Conservation (phyloP, 257 asterid genomes). For the Przewalskia tangutica region DNA sequence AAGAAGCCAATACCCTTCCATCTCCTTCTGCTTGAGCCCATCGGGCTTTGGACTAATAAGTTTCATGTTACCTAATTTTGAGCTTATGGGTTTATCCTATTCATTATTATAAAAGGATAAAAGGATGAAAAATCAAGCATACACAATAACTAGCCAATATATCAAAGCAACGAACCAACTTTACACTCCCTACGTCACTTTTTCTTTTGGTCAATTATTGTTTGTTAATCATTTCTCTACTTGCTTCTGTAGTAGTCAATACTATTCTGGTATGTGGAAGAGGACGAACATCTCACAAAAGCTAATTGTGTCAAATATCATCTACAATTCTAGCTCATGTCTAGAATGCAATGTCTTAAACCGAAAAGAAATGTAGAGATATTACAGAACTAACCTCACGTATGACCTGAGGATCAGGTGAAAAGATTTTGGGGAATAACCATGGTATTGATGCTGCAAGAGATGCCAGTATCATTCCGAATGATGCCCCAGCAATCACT, state of each 20-base stretch:
- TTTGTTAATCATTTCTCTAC: neutral
- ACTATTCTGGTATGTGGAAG: neutral
- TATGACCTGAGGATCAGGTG: conserved; percentile 68
- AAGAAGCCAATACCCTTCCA: neutral
- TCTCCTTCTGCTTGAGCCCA: neutral
- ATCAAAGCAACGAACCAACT: neutral
- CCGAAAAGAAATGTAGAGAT: neutral
- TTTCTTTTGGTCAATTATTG: neutral
- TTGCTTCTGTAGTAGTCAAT: neutral
- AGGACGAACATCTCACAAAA: neutral
- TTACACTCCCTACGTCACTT: neutral
- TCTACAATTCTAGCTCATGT: neutral
- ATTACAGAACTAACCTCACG: conserved; percentile 49
- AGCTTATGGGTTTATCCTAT: neutral
- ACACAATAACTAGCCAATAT: neutral
- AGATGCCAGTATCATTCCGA: conserved; percentile 59
- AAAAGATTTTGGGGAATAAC: conserved; percentile 73
- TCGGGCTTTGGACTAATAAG: neutral
- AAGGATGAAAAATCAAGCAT: neutral
- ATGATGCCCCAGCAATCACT: conserved; percentile 59
- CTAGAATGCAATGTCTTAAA: neutral
- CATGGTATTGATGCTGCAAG: conserved; percentile 79
- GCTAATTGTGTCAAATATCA: neutral
- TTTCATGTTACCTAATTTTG: neutral
- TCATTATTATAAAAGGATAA: neutral